phyloP scores from a whole-genome alignment of 2,329 filamentous ascomycete species.

The Botrytis deweyae region DNA sequence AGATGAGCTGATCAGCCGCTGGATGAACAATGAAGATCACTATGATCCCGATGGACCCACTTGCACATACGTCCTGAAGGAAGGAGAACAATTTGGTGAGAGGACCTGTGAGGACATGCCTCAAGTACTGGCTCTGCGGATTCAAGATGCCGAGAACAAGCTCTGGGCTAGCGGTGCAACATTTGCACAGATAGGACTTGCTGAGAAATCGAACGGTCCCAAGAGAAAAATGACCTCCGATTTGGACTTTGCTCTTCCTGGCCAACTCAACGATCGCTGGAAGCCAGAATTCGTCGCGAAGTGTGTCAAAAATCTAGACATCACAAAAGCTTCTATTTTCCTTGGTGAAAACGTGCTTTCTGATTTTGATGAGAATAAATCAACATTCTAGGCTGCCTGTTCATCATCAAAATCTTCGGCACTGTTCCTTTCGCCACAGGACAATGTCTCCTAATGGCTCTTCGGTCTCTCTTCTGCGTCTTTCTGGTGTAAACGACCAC shows the following conservation, averaged over 20 bases:
- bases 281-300: neutral
- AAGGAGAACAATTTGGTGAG: neutral
- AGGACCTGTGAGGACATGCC: neutral
- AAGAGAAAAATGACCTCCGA: neutral
- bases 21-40: neutral
- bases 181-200: neutral
- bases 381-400: neutral
- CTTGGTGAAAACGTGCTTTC: neutral
- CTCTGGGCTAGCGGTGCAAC: neutral
- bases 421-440: neutral
- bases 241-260: neutral
- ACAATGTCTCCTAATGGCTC: neutral
- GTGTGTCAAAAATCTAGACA: neutral
- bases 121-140: neutral
- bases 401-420: neutral
- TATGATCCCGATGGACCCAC: neutral
- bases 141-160: neutral
- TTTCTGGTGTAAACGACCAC: neutral
- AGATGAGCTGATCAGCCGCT: neutral
- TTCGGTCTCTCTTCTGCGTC: fast-evolving
- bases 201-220: neutral
- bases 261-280: neutral
- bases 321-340: neutral
- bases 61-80: neutral
- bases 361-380: neutral